Conservation (phyloP, 805 yeast genomes). For the Torulaspora gathmanii region DNA sequence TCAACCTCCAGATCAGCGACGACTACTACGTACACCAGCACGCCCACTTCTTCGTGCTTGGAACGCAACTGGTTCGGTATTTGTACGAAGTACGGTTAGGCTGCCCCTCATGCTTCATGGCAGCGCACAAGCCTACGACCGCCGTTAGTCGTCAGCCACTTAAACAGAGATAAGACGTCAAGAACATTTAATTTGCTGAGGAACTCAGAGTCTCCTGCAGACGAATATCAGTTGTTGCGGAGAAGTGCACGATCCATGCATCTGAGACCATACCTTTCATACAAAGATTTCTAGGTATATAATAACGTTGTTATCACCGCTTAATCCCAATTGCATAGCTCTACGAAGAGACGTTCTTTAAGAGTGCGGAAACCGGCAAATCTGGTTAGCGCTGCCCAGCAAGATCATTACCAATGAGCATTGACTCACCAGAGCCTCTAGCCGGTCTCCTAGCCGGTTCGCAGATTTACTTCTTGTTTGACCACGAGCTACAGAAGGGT, state of each 20-base stretch:
- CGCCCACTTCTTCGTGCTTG: slow-evolving; percentile 28
- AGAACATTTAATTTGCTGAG: too few relatives aligned
- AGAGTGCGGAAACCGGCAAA: background rate
- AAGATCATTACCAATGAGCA: background rate
- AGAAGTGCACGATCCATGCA: background rate
- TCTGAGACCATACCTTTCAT: background rate
- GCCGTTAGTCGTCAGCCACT: too few relatives aligned
- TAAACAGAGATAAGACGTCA: too few relatives aligned
- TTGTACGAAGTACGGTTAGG: slow-evolving; percentile 30
- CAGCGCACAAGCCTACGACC: too few relatives aligned
- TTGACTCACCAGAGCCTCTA: too few relatives aligned
- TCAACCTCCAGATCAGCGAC: slow-evolving; percentile 14
- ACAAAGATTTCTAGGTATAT: slow-evolving; percentile 7
- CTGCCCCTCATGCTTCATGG: too few relatives aligned
- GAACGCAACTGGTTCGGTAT: slow-evolving; percentile 36
- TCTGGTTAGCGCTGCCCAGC: background rate
- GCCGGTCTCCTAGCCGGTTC: too few relatives aligned
- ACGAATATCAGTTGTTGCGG: background rate
- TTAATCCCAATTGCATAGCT: background rate
- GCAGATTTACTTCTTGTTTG: background rate
- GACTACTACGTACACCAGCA: slow-evolving; percentile 17
- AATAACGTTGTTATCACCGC: background rate
- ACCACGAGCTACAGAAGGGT: slow-evolving; percentile 15
- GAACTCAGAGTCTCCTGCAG: too few relatives aligned
- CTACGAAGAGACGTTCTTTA: background rate